phyloP scores from a whole-genome alignment of 2,329 filamentous ascomycete species.

The Akanthomyces uredinophilus region DNA sequence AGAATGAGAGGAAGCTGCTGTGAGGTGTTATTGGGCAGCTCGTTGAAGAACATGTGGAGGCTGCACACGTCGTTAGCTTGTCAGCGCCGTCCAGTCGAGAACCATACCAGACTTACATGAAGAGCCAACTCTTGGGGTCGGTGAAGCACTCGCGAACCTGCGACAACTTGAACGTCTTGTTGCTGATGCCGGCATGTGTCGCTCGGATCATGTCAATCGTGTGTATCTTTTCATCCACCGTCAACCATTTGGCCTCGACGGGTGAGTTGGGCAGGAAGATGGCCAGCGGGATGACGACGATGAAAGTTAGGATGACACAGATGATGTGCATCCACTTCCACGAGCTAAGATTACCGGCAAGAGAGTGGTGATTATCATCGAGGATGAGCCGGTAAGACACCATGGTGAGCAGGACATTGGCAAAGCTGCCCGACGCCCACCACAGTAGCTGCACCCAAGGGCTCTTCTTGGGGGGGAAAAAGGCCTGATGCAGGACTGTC shows the following conservation, averaged over 20 bases:
- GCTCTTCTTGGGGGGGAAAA: slow-evolving; percentile 25
- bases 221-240: slow-evolving; percentile 19
- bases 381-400: slow-evolving; percentile 24
- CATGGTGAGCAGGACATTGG: slow-evolving; percentile 26
- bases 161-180: slow-evolving; percentile 22
- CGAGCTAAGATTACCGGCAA: slow-evolving; percentile 19
- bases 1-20: slow-evolving; percentile 23
- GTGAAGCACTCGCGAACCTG: slow-evolving; percentile 21
- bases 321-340: slow-evolving; percentile 52
- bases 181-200: slow-evolving; percentile 20
- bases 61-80: slow-evolving; percentile 8
- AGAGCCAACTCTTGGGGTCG: slow-evolving; percentile 22
- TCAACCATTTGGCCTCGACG: slow-evolving; percentile 20
- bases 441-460: slow-evolving; percentile 26
- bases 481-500: slow-evolving; percentile 25
- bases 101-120: slow-evolving; percentile 11
- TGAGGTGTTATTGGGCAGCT: slow-evolving; percentile 24
- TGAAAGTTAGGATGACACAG: slow-evolving; percentile 49
- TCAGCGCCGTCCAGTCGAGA: no score
- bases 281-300: slow-evolving; percentile 30
- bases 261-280: slow-evolving; percentile 21
- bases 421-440: slow-evolving; percentile 25
- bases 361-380: slow-evolving; percentile 17
- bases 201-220: slow-evolving; percentile 20
- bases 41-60: slow-evolving; percentile 25